Evolutionary conservation across 345 rosid genomes (phyloP).

Genomic region (Gossypium arboreum): DNA sequence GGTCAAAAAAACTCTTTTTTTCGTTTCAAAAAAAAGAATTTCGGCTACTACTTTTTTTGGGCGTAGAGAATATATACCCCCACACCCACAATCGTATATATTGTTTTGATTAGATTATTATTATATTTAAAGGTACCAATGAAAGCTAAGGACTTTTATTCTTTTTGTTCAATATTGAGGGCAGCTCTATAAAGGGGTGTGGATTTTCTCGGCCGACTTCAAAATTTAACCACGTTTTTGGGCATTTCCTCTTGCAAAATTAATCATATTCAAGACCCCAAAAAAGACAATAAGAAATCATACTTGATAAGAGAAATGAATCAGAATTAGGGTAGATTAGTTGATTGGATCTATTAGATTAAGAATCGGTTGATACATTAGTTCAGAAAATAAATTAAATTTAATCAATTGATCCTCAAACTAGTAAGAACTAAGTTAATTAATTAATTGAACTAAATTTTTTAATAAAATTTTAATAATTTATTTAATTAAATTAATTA

Average conservation of each 20-base stretch:
- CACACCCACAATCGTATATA: neutral
- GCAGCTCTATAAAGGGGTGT: slow-evolving; percentile 1
- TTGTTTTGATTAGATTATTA: neutral
- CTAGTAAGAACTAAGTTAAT: accelerated
- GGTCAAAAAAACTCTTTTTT: neutral
- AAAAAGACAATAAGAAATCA: neutral
- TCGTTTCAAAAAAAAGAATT: neutral
- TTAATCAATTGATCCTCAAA: accelerated
- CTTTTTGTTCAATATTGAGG: neutral
- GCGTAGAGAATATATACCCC: neutral
- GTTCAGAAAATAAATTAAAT: too few species aligned
- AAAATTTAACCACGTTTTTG: neutral
- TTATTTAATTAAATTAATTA: too few species aligned
- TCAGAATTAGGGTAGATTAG: too few species aligned
- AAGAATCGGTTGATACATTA: too few species aligned
- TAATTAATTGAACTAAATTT: too few species aligned
- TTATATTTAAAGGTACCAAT: neutral
- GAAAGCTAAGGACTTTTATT: neutral
- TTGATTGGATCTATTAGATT: too few species aligned
- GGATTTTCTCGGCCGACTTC: slow-evolving; percentile 12
- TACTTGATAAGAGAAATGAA: neutral
- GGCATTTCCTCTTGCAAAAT: neutral
- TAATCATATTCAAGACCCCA: neutral
- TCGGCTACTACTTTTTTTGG: neutral
- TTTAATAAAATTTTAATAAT: too few species aligned